Evolutionary conservation across 306 rosid species (phyloP).

Genomic region (Purshia tridentata): DNA sequence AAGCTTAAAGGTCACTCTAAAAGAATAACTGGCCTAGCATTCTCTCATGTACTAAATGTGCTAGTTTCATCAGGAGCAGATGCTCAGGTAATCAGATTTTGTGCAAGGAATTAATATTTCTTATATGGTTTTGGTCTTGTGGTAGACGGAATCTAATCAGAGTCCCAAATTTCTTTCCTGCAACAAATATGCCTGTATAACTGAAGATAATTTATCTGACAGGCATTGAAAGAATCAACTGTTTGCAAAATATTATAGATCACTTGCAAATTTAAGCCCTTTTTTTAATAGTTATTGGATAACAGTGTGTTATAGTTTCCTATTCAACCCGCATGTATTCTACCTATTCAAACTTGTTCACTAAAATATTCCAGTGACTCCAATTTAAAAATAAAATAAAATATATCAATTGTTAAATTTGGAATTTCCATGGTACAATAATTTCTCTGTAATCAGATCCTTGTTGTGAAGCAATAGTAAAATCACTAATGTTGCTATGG

Average conservation of each 20-base stretch:
- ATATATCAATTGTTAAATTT: conserved; percentile 6
- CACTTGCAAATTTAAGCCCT: not conserved
- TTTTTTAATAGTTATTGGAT: not conserved
- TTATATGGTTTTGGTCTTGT: not conserved
- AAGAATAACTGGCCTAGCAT: conserved; percentile 93
- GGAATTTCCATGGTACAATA: not conserved
- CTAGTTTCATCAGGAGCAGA: conserved; percentile 97
- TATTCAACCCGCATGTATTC: not conserved
- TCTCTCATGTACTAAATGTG: conserved; percentile 78
- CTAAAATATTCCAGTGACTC: not conserved
- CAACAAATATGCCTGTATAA: not conserved
- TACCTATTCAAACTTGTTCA: not conserved
- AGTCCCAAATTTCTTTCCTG: not conserved
- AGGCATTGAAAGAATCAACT: not conserved
- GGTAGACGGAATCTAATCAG: not conserved
- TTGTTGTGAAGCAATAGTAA: not conserved
- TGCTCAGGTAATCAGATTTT: conserved; percentile 62
- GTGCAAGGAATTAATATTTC: not conserved
- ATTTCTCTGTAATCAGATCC: not conserved
- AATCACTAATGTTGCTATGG: not conserved
- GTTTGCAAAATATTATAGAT: not conserved
- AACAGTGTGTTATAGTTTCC: not conserved
- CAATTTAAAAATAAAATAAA: not conserved
- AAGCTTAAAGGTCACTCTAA: conserved; percentile 96
- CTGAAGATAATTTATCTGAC: not conserved